Evolutionary conservation across 2,329 filamentous ascomycete genomes (phyloP), one percentile per base, ranked within the genome.

Genomic region (Trichothecium roseum): DNA sequence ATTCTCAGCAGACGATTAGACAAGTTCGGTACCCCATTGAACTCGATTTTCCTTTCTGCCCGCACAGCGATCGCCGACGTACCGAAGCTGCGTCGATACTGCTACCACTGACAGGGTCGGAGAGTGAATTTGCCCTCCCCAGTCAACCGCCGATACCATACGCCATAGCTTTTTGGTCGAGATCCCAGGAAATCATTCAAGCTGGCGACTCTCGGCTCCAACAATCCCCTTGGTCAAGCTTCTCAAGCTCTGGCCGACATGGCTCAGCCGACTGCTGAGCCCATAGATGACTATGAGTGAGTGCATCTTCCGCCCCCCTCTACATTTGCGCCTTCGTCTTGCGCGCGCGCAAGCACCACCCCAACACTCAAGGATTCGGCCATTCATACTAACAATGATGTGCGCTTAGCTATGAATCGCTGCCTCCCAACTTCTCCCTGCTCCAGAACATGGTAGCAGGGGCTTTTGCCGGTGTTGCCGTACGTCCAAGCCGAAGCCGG

Each of bases 401-500:
- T 28, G 16, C 18, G 14, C 20, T 31, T 14, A 80, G 75, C 64
- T 96, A 96, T 74, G 89, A 96, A 73, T 80, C 81, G 45, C 76
- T 98, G 39, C 88, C 89, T 44, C 84, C 88, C 46, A 94, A 94
- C 63, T 94, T 94, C 69, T 91, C 87, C 50, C 72, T 96, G 54
- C 66, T 82, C 45, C 86, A 91, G 57, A 98, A 96, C 63, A 95
- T 96, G 87, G 68, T 81, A 44, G 91, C 91, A 37, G 91, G 91
- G 58, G 91, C 91, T 48, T 95, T 96, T 63, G 91, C 91, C 40
- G 91, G 91, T 49, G 93, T 95, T 63, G 86, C 88, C 52, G 86
- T 93, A 78, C 50, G 80, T 55, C 18, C 22, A 32, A 47, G 16
- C 20, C 32, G 17, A 13, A 18, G 15, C 15, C 14, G 15, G 12